Conservation (phyloP, 352 stramenopile species). For the Phytophthora boehmeriae region DNA sequence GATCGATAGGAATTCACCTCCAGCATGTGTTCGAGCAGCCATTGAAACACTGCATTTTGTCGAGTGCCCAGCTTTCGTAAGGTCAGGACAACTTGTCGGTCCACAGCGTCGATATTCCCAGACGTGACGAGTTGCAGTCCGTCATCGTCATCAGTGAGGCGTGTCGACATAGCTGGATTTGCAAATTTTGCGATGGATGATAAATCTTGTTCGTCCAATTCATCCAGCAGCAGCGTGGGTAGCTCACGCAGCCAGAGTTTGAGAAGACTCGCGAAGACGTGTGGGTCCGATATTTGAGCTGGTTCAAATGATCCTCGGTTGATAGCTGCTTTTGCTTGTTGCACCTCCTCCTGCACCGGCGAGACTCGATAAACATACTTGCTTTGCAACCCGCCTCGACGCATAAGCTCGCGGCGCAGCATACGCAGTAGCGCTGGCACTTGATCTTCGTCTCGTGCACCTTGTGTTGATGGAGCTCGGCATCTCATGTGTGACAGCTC, state of each 20-base stretch:
- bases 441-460: slow-evolving; percentile 25
- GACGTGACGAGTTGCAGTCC: slow-evolving; percentile 15
- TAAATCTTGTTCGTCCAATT: slow-evolving; percentile 27
- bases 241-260: slow-evolving; percentile 74
- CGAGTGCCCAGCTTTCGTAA: slow-evolving; percentile 33
- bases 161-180: neutral
- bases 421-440: slow-evolving; percentile 60
- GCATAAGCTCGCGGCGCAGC: slow-evolving; percentile 56
- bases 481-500: slow-evolving; percentile 48
- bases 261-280: slow-evolving; percentile 63
- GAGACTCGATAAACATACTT: slow-evolving; percentile 72
- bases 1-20: slow-evolving; percentile 44
- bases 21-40: slow-evolving; percentile 73
- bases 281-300: slow-evolving; percentile 38
- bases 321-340: slow-evolving; percentile 48
- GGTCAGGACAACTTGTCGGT: slow-evolving; percentile 18
- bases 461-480: slow-evolving; percentile 22
- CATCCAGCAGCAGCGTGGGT: slow-evolving; percentile 41
- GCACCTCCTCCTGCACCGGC: slow-evolving; percentile 48
- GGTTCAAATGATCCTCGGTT: slow-evolving; percentile 53
- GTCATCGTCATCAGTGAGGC: slow-evolving; percentile 15
- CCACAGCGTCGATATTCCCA: slow-evolving; percentile 19
- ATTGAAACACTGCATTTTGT: slow-evolving; percentile 53
- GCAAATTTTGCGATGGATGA: slow-evolving; percentile 20
- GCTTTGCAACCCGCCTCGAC: slow-evolving; percentile 41